Evolutionary conservation across 768 basidiomycete species (phyloP).

Genomic region (Lactarius sp.): DNA sequence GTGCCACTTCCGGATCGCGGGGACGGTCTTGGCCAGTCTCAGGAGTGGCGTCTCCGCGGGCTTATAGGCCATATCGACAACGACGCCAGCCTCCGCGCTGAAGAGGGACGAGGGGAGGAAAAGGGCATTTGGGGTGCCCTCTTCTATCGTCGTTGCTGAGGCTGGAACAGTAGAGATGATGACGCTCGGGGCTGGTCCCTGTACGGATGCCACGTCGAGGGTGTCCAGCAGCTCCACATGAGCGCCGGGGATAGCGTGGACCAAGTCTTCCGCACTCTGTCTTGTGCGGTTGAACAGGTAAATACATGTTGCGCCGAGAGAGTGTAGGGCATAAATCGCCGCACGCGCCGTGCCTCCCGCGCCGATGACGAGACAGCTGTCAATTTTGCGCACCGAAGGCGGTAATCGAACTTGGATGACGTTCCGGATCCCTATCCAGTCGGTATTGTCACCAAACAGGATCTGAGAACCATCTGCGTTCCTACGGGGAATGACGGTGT

Average conservation of each 20-base stretch:
- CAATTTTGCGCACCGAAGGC: conserved; percentile 34
- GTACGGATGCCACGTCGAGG: conserved; percentile 49
- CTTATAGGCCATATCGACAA: conserved; percentile 93
- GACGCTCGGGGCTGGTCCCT: conserved; percentile 51
- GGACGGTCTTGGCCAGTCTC: conserved; percentile 50
- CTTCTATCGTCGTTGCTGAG: conserved; percentile 45
- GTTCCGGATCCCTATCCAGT: conserved; percentile 84
- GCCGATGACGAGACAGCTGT: conserved; percentile 79
- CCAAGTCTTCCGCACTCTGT: conserved; percentile 66
- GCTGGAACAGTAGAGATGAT: conserved; percentile 90
- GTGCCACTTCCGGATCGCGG: conserved; percentile 48
- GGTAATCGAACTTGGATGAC: conserved; percentile 44
- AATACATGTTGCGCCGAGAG: conserved; percentile 61
- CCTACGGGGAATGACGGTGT: conserved; percentile 70
- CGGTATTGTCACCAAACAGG: conserved; percentile 93
- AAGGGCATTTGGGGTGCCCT: conserved; percentile 34
- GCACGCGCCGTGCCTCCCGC: conserved; percentile 95
- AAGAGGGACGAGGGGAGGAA: conserved; percentile 57
- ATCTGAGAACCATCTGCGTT: conserved; percentile 40
- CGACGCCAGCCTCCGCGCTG: conserved; percentile 55
- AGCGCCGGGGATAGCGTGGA: conserved; percentile 58
- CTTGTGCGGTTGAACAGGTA: conserved; percentile 87
- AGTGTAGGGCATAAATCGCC: conserved; percentile 83
- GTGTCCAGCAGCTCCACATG: conserved; percentile 55
- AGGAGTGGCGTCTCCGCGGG: conserved; percentile 83